phyloP scores from a whole-genome alignment of 192 early-diverging fungal species.

The Coemansia sp. region DNA sequence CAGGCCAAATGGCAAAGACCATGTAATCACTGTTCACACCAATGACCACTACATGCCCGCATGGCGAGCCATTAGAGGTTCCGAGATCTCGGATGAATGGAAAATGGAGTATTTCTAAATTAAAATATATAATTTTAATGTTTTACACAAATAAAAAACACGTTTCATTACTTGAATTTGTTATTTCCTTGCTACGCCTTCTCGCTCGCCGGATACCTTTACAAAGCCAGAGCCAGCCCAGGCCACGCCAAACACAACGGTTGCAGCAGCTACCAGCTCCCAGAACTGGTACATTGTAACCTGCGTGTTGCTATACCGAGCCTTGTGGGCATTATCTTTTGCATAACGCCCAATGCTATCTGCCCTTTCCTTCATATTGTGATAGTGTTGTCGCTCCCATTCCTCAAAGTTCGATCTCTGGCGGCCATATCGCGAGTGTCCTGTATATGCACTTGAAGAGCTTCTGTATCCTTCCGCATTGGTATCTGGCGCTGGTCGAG shows the following conservation, averaged over 20 bases:
- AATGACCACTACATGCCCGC: conserved; percentile 40
- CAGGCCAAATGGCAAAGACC: conserved; percentile 17
- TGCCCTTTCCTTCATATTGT: conserved; percentile 32
- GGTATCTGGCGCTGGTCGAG: conserved; percentile 9
- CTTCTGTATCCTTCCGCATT: conserved; percentile 17
- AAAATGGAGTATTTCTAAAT: not conserved
- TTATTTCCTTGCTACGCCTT: conserved; percentile 1
- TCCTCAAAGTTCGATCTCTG: conserved; percentile 50
- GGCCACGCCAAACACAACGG: conserved; percentile 36
- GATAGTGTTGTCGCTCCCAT: conserved; percentile 54
- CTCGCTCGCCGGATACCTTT: conserved; percentile 5
- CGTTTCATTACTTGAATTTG: no score
- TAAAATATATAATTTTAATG: not conserved
- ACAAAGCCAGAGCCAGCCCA: conserved; percentile 26
- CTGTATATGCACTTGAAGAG: conserved; percentile 30
- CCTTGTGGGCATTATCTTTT: conserved; percentile 7
- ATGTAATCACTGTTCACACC: conserved; percentile 22
- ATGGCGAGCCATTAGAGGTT: conserved; percentile 11
- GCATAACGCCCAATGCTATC: conserved; percentile 28
- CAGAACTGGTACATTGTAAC: conserved; percentile 36
- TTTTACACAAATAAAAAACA: not conserved
- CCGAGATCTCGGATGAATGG: not conserved
- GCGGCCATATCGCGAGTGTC: not conserved
- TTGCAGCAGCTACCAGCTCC: conserved; percentile 28
- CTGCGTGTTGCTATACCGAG: conserved; percentile 33